Percentiles rank a stretch among this genome's conserved stretches.
phyloP scores from a whole-genome alignment of 2,329 filamentous ascomycete species.

The Penicillium sp. region DNA sequence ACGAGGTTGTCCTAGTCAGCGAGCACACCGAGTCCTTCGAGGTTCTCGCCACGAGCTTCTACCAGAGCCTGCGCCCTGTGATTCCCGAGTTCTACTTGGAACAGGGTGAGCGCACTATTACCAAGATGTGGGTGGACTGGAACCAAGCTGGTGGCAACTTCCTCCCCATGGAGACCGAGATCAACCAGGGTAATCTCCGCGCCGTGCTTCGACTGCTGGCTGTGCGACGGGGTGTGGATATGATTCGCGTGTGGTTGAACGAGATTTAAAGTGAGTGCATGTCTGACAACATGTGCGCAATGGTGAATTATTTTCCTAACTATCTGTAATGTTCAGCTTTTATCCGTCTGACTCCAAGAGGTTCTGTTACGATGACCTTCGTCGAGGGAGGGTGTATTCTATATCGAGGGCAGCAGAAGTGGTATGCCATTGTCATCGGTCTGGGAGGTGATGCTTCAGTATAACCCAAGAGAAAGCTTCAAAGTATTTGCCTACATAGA shows the following conservation, averaged over 20 bases:
- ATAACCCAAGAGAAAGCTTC: no score
- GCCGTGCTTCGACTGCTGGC: neutral
- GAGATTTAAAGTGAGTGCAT: neutral
- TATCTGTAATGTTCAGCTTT: neutral
- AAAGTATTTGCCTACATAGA: no score
- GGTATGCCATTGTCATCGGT: neutral
- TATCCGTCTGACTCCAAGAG: neutral
- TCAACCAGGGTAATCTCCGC: neutral
- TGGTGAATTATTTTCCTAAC: neutral
- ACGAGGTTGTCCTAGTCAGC: neutral
- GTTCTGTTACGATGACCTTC: no score
- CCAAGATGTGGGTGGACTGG: conserved; percentile 3
- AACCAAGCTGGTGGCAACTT: neutral
- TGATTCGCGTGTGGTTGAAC: neutral
- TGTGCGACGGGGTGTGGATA: neutral
- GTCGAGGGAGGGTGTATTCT: no score
- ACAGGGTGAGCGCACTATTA: neutral
- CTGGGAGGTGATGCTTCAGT: no score
- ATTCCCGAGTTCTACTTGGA: neutral
- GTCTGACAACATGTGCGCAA: neutral
- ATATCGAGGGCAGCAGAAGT: neutral
- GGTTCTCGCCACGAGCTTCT: neutral
- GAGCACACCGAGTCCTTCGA: neutral
- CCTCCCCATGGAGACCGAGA: neutral
- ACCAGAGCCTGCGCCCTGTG: neutral